Conservation (phyloP, 208 protist genomes). For the Trypanosomatidae sp. region DNA sequence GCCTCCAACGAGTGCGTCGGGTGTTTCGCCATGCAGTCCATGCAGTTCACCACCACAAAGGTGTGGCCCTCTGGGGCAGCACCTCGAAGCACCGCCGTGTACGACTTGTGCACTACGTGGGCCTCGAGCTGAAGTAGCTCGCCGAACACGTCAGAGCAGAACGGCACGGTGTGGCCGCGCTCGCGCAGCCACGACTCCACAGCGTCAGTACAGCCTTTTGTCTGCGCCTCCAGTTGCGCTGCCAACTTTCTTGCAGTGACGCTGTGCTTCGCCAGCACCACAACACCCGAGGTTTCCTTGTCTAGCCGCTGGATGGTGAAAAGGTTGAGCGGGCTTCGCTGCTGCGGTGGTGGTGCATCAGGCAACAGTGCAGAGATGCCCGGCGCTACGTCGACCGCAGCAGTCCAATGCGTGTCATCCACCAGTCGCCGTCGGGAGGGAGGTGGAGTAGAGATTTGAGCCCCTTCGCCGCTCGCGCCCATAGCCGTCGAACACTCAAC, state of each 20-base stretch:
- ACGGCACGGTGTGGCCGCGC: neutral
- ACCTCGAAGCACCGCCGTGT: slow-evolving; percentile 59
- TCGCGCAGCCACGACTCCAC: slow-evolving; percentile 17
- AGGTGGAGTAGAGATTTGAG: neutral
- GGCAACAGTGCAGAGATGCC: neutral
- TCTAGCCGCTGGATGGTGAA: slow-evolving; percentile 83
- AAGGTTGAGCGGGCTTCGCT: neutral
- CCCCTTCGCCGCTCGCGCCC: neutral
- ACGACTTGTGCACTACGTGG: slow-evolving; percentile 57
- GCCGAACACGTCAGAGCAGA: slow-evolving; percentile 31
- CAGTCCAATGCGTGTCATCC: neutral
- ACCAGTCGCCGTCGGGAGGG: slow-evolving; percentile 1
- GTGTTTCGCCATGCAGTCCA: slow-evolving; percentile 50
- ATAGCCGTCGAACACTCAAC: neutral
- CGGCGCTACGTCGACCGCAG: neutral
- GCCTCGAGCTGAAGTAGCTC: slow-evolving; percentile 18
- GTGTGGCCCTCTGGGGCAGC: slow-evolving; percentile 21
- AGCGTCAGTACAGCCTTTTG: slow-evolving; percentile 17
- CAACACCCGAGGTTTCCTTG: slow-evolving; percentile 86
- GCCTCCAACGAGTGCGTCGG: neutral
- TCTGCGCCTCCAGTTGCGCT: slow-evolving; percentile 50
- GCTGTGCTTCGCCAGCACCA: slow-evolving; percentile 39
- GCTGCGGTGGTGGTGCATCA: neutral
- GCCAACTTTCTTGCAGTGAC: slow-evolving; percentile 38
- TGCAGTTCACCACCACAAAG: slow-evolving; percentile 52